Percentiles rank a stretch among this genome's conserved stretches.
Evolutionary conservation across 2,329 filamentous ascomycete species (phyloP).

Genomic region (Paraphaeosphaeria sporulosa): DNA sequence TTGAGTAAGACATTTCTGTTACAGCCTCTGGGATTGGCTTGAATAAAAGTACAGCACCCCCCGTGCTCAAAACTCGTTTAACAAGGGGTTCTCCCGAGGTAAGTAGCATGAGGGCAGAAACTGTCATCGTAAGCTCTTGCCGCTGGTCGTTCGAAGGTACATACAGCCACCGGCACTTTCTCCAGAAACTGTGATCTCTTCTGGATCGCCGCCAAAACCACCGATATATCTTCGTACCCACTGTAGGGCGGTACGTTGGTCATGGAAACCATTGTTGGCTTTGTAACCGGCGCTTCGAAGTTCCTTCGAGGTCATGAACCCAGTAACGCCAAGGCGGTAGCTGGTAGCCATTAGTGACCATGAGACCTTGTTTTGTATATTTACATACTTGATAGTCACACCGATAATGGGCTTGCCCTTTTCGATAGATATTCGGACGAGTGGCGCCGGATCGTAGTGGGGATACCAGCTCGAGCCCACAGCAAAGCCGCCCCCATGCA

Average conservation of each 20-base stretch:
- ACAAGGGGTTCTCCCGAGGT: conserved; percentile 41
- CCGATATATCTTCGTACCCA: conserved; percentile 49
- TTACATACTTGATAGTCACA: conserved; percentile 54
- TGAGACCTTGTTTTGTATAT: conserved; percentile 44
- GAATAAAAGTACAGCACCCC: conserved; percentile 49
- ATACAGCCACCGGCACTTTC: conserved; percentile 59
- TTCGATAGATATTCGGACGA: conserved; percentile 56
- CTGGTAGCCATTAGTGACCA: conserved; percentile 20
- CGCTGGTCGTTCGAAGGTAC: conserved; percentile 9
- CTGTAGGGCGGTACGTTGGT: conserved; percentile 46
- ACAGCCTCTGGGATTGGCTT: conserved; percentile 48
- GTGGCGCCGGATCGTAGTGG: conserved; percentile 56
- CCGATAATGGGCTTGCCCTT: conserved; percentile 57
- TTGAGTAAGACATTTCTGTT: conserved; percentile 54
- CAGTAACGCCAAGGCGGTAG: conserved; percentile 42
- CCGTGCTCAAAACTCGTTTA: conserved; percentile 54
- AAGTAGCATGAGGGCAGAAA: conserved; percentile 38
- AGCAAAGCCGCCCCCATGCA: conserved; percentile 62
- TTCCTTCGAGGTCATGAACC: conserved; percentile 57
- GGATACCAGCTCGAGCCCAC: conserved; percentile 62
- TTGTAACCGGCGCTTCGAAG: conserved; percentile 53
- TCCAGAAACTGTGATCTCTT: conserved; percentile 52
- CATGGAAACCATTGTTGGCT: conserved; percentile 44
- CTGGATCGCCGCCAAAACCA: conserved; percentile 49
- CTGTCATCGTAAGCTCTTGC: conserved; percentile 20